Conservation (phyloP, 2,329 filamentous ascomycete species). For the Chrysoporthe austroafricana region DNA sequence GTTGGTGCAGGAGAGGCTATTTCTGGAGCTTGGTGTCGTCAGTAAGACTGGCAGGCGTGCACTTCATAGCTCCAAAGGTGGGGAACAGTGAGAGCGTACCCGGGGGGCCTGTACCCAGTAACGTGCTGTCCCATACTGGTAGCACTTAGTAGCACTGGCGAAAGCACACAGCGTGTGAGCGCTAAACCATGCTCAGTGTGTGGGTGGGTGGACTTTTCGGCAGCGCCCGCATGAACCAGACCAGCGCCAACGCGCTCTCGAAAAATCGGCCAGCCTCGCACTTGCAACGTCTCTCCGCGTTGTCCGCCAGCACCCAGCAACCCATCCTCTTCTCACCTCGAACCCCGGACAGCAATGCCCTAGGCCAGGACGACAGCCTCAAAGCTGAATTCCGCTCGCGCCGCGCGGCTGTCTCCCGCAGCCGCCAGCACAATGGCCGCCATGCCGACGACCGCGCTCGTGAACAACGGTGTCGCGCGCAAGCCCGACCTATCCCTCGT, state of each 20-base stretch:
- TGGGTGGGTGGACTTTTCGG: constrained; percentile 17
- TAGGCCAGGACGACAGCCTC: constrained; percentile 13
- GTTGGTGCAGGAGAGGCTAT: constrained; percentile 27
- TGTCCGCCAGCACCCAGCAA: constrained; percentile 5
- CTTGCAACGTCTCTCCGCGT: constrained; percentile 16
- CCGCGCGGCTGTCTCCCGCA: constrained; percentile 15
- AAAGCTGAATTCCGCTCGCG: constrained; percentile 8
- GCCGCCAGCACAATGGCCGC: constrained; percentile 23
- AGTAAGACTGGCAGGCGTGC: constrained; percentile 35
- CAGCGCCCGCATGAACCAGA: constrained; percentile 25
- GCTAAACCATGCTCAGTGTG: background rate
- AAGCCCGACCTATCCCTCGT: constrained; percentile 29
- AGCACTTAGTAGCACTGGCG: background rate
- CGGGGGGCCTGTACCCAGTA: background rate
- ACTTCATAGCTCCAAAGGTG: constrained; percentile 10
- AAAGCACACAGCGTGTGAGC: background rate
- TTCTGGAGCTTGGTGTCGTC: constrained; percentile 50
- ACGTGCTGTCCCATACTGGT: background rate
- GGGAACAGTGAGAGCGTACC: constrained; percentile 1
- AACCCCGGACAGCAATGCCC: constrained; percentile 23
- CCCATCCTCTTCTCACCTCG: constrained; percentile 12
- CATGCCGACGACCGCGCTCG: constrained; percentile 26
- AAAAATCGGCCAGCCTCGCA: constrained; percentile 20
- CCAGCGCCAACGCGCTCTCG: constrained; percentile 23
- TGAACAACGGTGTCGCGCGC: constrained; percentile 28